Evolutionary conservation across 306 rosid species (phyloP).

Genomic region (Dalbergia cultrata): DNA sequence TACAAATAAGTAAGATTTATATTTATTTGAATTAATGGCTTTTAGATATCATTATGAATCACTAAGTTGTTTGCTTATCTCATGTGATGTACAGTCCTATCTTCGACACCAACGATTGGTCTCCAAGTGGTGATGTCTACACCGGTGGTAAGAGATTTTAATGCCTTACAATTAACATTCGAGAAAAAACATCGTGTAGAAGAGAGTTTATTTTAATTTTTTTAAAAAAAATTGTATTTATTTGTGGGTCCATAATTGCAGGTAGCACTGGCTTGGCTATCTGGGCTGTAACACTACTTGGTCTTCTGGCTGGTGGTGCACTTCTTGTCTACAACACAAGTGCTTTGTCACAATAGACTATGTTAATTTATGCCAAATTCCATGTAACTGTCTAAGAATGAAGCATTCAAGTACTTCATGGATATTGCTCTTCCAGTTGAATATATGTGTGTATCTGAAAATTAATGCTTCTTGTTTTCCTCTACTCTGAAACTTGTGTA

Average conservation of each 20-base stretch:
- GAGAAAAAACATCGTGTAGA: neutral
- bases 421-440: slow-evolving; percentile 42
- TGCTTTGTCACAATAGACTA: slow-evolving; percentile 81
- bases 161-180: slow-evolving; percentile 19
- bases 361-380: slow-evolving; percentile 15
- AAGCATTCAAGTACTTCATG: slow-evolving; percentile 50
- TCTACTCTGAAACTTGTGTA: neutral
- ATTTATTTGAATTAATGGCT: too few relatives aligned
- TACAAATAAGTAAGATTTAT: too few relatives aligned
- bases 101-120: slow-evolving; percentile 79
- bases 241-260: slow-evolving; percentile 45
- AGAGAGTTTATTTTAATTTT: neutral
- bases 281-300: slow-evolving; percentile 92
- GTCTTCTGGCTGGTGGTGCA: slow-evolving; percentile 90
- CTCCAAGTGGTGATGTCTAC: slow-evolving; percentile 83
- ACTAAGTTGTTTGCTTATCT: too few relatives aligned
- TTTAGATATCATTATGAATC: too few relatives aligned
- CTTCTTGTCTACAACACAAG: slow-evolving; percentile 99
- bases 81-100: slow-evolving; percentile 71
- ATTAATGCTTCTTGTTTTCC: neutral
- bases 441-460: slow-evolving; percentile 36
- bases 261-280: slow-evolving; percentile 93
- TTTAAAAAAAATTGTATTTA: neutral
- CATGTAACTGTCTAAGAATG: slow-evolving; percentile 50
- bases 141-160: slow-evolving; percentile 78